Base-by-base conservation (phyloP, 108 stramenopile genomes). In the Asterionellopsis glacialis region DNA sequence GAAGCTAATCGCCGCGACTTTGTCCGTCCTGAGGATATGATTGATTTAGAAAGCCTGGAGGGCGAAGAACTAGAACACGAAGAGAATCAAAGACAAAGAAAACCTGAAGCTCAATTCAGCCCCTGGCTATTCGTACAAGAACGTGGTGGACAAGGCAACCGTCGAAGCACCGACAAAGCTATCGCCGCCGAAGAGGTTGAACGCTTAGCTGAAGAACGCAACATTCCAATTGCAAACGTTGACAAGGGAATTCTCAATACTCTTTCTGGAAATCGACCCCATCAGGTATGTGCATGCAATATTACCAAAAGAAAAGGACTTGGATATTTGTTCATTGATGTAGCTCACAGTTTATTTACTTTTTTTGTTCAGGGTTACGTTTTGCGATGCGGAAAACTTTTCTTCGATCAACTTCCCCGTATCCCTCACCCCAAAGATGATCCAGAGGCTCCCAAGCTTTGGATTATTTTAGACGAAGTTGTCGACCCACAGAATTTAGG, bases 401-500 rank as follows among this genome's bases (percentile, higher is more conserved):
- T 67, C n/a, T 93, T 96, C 64, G 80, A 77, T 39, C 58, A 71
- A 9, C 27, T 84, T 41, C 66, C 71, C n/a, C 56, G 61, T 10
- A 63, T 85, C 41, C 84, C 77, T 11, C 55, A 52, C 23, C 72
- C 87, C 13, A 14, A 18, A 21, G 55, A 51, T 1, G 70, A 56
- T 39, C 75, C 82, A 21, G 58, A 63, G 3, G 24, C 65, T 21
- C 72, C 69, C 0, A 33, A 43, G 5, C 42, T 93, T 24, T 94
- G 93, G 91, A 59, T 96, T 53, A 91, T 84, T 7, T 61, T 96
- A 51, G 95, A 96, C 67, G 91, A 93, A 68, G 90, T 96, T 12
- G 87, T 87, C 10, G 95, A 96, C 72, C 95, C 95, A 25, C 93
- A 94, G 60, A 96, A 96, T 64, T 67, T 96, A n/a, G 79, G 79